These are phyloP conservation scores for Pleurotus sapidus DNA, from an alignment of 768 basidiomycete species.

Conservation along the genomic window DNA sequence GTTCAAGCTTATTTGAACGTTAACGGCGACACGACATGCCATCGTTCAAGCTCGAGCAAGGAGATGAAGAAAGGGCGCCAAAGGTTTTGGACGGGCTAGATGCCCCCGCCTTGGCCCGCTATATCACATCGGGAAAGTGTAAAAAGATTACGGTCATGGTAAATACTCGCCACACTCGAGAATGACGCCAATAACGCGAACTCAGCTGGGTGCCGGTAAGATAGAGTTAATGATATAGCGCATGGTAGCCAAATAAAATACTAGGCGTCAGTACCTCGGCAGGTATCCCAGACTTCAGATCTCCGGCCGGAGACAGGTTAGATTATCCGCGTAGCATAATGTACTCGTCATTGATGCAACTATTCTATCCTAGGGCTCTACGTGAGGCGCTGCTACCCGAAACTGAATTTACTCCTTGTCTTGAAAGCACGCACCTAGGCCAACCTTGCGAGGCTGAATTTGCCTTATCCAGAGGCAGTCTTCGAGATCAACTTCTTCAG, in stretches of 20 bases:
- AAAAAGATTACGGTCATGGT: constrained; percentile 76
- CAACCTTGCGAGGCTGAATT: constrained; percentile 70
- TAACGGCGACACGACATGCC: no score
- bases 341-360: not conserved
- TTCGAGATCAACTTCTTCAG: constrained; percentile 91
- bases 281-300: constrained; percentile 89
- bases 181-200: no score
- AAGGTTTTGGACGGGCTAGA: constrained; percentile 26
- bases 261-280: constrained; percentile 75
- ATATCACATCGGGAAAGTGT: constrained; percentile 67
- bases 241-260: not conserved
- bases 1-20: no score
- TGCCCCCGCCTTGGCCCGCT: constrained; percentile 47
- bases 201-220: constrained; percentile 68
- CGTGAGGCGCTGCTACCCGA: constrained; percentile 29
- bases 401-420: not conserved
- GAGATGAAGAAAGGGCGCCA: constrained; percentile 11
- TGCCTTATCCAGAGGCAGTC: constrained; percentile 94
- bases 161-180: constrained; percentile 20
- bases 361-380: constrained; percentile 43
- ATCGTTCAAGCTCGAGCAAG: no score
- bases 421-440: constrained; percentile 39
- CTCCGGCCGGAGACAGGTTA: constrained; percentile 79
- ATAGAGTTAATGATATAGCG: not conserved
- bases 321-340: constrained; percentile 12